phyloP scores from a whole-genome alignment of 257 asterid species.

The Schizonepeta tenuifolia region DNA sequence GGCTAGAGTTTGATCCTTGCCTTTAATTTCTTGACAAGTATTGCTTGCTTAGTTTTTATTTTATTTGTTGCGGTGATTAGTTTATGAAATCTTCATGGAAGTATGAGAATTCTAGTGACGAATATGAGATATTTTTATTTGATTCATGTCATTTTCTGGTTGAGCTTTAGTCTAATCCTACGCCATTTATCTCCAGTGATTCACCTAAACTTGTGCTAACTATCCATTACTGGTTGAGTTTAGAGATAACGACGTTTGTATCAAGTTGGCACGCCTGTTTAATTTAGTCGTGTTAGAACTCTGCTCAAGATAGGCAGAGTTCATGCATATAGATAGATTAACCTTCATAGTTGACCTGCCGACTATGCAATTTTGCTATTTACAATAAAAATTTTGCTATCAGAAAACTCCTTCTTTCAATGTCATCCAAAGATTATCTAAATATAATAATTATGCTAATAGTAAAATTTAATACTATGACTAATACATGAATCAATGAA shows the following conservation, averaged over 20 bases:
- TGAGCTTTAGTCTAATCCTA: conserved; percentile 26
- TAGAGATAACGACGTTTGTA: conserved; percentile 36
- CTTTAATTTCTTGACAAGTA: conserved; percentile 16
- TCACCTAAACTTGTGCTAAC: conserved; percentile 42
- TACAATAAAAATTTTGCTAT: conserved; percentile 12
- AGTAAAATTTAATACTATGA: conserved; percentile 25
- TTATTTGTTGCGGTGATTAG: neutral
- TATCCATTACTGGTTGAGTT: conserved; percentile 32
- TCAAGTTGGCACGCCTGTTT: conserved; percentile 37
- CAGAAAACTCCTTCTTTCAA: conserved; percentile 19
- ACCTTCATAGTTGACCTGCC: conserved; percentile 43
- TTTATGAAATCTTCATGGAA: neutral
- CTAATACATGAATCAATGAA: conserved; percentile 26
- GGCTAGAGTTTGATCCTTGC: neutral
- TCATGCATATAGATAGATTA: neutral
- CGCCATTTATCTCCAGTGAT: conserved; percentile 33
- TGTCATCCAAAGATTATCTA: conserved; percentile 19
- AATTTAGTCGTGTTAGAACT: conserved; percentile 27
- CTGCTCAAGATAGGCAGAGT: conserved; percentile 24
- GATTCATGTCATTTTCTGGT: conserved; percentile 32
- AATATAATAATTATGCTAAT: conserved; percentile 22
- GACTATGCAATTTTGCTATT: conserved; percentile 20
- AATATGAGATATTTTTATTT: conserved; percentile 25
- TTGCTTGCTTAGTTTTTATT: neutral
- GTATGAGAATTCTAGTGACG: conserved; percentile 26